Percentiles rank a stretch among this genome's conserved stretches.
Conservation (phyloP, 1,284 basidiomycete species). For the Apiotrichum gracile region DNA sequence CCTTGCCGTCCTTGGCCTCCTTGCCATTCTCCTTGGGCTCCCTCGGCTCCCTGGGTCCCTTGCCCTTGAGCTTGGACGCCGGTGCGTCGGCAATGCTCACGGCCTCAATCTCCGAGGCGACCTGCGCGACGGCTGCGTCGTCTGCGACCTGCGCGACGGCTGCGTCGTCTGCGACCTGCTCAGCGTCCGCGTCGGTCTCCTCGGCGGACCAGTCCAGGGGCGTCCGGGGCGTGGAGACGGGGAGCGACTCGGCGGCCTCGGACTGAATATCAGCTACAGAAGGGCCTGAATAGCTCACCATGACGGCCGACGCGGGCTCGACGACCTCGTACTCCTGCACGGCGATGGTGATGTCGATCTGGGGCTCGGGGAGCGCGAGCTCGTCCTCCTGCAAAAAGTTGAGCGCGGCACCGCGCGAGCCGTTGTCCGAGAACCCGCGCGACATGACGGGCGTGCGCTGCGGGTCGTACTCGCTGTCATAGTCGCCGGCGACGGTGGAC, state of each 20-base stretch:
- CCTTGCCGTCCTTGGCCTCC: neutral
- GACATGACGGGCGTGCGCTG: slow-evolving; percentile 7
- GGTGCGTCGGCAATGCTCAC: neutral
- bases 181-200: slow-evolving; percentile 20
- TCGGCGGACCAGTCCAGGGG: slow-evolving; percentile 29
- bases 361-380: slow-evolving; percentile 18
- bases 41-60: neutral
- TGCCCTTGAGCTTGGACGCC: neutral
- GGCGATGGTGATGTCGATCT: slow-evolving; percentile 11
- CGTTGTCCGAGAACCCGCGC: neutral
- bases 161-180: slow-evolving; percentile 1
- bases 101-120: neutral
- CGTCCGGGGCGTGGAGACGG: neutral
- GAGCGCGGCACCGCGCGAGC: slow-evolving; percentile 17
- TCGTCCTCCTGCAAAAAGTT: slow-evolving; percentile 45
- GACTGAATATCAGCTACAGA: neutral
- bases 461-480: neutral
- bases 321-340: slow-evolving; percentile 22
- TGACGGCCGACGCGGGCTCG: slow-evolving; percentile 5
- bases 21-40: neutral
- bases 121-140: neutral
- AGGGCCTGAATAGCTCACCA: neutral
- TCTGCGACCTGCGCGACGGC: neutral
- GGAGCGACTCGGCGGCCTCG: slow-evolving; percentile 5
- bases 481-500: neutral